Conservation (phyloP, 306 rosid species). For the Potentilla sterilis region DNA sequence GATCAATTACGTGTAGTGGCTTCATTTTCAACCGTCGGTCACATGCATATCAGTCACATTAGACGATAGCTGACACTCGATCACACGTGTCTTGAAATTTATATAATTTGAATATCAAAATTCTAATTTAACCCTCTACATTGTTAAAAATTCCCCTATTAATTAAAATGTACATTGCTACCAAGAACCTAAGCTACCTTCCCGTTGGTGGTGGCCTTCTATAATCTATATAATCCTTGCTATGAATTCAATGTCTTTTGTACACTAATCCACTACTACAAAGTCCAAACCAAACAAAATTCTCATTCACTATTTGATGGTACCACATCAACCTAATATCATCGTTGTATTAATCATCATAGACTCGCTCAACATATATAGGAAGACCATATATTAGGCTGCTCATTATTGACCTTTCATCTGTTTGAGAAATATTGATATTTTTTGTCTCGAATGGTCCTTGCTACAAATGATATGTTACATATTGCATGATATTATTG, state of each 20-base stretch:
- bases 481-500: background rate
- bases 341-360: background rate
- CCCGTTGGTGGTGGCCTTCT: too few species aligned
- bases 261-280: background rate
- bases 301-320: background rate
- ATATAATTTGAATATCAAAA: too few species aligned
- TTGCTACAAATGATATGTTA: background rate
- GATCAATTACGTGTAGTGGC: background rate
- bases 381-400: conserved; percentile 2
- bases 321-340: background rate
- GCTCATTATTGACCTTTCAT: conserved; percentile 10
- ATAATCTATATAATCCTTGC: too few species aligned
- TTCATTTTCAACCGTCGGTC: background rate
- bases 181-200: too few species aligned
- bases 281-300: background rate
- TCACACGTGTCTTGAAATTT: background rate
- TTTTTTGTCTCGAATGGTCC: background rate
- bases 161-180: too few species aligned
- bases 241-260: background rate
- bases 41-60: background rate
- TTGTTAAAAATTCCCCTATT: too few species aligned
- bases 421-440: background rate
- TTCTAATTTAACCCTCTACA: too few species aligned
- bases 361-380: background rate
- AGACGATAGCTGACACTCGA: background rate